Conservation (phyloP, 2,329 filamentous ascomycete species). For the Albifimbria verrucaria region DNA sequence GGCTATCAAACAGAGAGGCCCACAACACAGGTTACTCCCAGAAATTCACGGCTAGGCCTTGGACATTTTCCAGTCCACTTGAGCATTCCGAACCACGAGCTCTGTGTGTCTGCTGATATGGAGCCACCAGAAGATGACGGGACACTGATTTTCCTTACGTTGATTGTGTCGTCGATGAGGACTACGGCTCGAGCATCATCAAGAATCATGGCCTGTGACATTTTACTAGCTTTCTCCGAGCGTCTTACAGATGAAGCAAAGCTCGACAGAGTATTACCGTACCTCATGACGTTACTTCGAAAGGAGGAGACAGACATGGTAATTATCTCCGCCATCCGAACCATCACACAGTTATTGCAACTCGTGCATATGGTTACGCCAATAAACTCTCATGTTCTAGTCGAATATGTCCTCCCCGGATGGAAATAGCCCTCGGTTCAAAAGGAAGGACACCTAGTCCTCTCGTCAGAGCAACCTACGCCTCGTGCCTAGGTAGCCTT, state of each 20-base stretch:
- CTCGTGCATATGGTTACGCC: slow-evolving; percentile 85
- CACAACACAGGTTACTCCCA: slow-evolving; percentile 20
- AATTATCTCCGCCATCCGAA: slow-evolving; percentile 78
- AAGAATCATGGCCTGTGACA: slow-evolving; percentile 82
- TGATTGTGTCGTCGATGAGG: slow-evolving; percentile 83
- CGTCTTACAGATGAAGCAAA: slow-evolving; percentile 92
- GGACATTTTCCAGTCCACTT: slow-evolving; percentile 76
- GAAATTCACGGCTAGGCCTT: slow-evolving; percentile 45
- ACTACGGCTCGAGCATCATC: slow-evolving; percentile 88
- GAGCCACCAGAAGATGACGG: slow-evolving; percentile 75
- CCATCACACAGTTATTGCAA: slow-evolving; percentile 82
- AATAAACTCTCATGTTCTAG: slow-evolving; percentile 66
- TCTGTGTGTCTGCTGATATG: slow-evolving; percentile 59
- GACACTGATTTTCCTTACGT: slow-evolving; percentile 84
- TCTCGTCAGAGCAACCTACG: slow-evolving; percentile 84
- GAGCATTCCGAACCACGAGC: slow-evolving; percentile 82
- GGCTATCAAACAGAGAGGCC: slow-evolving; percentile 62
- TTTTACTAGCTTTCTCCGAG: slow-evolving; percentile 88
- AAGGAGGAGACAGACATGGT: slow-evolving; percentile 82
- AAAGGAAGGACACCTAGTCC: slow-evolving; percentile 51
- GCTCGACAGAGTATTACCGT: slow-evolving; percentile 87
- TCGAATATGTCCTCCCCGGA: slow-evolving; percentile 66
- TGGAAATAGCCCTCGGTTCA: slow-evolving; percentile 52
- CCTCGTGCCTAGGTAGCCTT: slow-evolving; percentile 84
- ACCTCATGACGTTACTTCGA: slow-evolving; percentile 72